Percentiles rank a stretch among this genome's conserved stretches.
Evolutionary conservation across 2,329 filamentous ascomycete genomes (phyloP).

Genomic region (Zarea fungicola): DNA sequence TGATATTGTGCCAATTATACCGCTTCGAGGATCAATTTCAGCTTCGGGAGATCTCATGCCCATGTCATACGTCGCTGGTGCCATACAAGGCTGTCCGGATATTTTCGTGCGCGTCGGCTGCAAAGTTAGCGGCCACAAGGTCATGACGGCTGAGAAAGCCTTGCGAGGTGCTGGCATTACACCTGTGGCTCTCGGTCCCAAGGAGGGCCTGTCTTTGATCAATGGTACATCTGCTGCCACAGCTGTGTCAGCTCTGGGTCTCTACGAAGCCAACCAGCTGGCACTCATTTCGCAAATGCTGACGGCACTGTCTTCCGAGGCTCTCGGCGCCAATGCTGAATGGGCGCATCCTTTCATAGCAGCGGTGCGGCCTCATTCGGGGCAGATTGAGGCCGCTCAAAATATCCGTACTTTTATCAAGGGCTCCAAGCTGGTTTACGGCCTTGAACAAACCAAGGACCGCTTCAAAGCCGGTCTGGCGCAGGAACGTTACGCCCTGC

Average conservation of each 20-base stretch:
- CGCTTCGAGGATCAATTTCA: no score
- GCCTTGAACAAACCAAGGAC: constrained; percentile 17
- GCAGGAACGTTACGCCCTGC: constrained; percentile 61
- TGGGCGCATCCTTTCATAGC: constrained; percentile 57
- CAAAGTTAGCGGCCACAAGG: no score
- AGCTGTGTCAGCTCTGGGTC: constrained; percentile 26
- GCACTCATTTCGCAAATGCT: constrained; percentile 51
- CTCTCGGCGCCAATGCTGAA: constrained; percentile 49
- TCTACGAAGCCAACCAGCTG: constrained; percentile 48
- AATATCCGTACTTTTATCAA: constrained; percentile 50
- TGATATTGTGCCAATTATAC: no score
- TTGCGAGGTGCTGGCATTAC: no score
- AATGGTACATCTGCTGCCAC: constrained; percentile 41
- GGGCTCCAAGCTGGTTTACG: constrained; percentile 40
- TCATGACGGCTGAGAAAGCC: no score
- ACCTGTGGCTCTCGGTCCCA: no score
- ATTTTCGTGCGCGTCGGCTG: no score
- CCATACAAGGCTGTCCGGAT: no score
- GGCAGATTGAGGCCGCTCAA: constrained; percentile 51
- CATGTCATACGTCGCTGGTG: no score
- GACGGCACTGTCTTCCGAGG: constrained; percentile 58
- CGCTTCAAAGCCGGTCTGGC: constrained; percentile 32
- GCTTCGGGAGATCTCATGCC: no score
- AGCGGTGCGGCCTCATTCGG: constrained; percentile 51
- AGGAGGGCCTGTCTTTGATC: constrained; percentile 42